Conservation (phyloP, 495 filamentous ascomycete species). For the Trichoderma orchidacearum region DNA sequence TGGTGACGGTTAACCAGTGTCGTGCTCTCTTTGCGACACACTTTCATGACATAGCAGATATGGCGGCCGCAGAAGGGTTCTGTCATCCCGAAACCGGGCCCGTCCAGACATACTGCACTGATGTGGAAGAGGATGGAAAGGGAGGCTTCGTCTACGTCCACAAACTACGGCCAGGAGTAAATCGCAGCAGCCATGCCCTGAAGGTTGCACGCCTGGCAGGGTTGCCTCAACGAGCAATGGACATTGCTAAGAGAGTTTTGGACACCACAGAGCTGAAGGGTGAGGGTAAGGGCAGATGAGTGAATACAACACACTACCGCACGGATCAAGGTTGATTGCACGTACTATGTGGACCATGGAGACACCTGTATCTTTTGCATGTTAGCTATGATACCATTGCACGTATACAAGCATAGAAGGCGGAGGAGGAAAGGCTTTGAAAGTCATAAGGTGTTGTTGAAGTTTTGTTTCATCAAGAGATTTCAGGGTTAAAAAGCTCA, state of each 20-base stretch:
- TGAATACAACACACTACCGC: no score
- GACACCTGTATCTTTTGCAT: background rate
- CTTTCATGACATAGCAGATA: conserved; percentile 74
- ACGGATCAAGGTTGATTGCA: no score
- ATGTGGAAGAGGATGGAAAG: conserved; percentile 55
- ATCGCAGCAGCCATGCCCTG: conserved; percentile 74
- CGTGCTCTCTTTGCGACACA: conserved; percentile 89
- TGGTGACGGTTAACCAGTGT: conserved; percentile 60
- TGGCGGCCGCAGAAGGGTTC: conserved; percentile 29
- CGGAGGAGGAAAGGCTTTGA: conserved; percentile 5
- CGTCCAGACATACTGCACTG: conserved; percentile 78
- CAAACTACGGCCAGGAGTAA: conserved; percentile 65
- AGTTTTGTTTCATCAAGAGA: conserved; percentile 27
- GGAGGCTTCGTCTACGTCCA: conserved; percentile 78
- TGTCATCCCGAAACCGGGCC: conserved; percentile 29
- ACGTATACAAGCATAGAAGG: conserved; percentile 4
- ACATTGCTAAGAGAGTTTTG: conserved; percentile 35
- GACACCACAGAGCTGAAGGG: conserved; percentile 7
- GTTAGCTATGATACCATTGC: conserved; percentile 19
- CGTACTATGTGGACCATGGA: background rate
- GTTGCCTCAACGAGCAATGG: conserved; percentile 46
- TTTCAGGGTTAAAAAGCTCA: conserved; percentile 45
- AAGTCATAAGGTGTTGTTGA: conserved; percentile 35
- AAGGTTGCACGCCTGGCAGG: conserved; percentile 86
- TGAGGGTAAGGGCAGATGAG: background rate